A percentile compares a stretch with the other conserved stretches of the same genome.
phyloP scores from a whole-genome alignment of 202 grass and related monocot genomes.

The Elaeis oleifera region DNA sequence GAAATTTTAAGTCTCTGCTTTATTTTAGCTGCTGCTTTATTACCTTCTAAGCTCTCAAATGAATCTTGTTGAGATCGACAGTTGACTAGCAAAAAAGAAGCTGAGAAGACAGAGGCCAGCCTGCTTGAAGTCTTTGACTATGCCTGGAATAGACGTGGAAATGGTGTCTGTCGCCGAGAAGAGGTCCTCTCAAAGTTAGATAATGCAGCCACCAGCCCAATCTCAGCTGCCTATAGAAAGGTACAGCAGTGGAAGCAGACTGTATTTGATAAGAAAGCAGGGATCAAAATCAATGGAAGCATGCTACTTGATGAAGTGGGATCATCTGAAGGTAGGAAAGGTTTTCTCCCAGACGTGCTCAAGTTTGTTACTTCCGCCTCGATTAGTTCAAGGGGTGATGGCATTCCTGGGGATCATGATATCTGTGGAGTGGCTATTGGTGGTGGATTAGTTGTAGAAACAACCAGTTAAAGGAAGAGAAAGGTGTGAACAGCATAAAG shows the following conservation, averaged over 20 bases:
- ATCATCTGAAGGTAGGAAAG: slow-evolving; percentile 23
- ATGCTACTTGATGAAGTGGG: slow-evolving; percentile 18
- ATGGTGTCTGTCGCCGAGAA: slow-evolving; percentile 58
- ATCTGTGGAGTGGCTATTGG: slow-evolving; percentile 20
- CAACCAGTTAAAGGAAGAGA: slow-evolving; percentile 29
- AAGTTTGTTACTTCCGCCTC: slow-evolving; percentile 44
- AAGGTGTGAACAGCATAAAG: slow-evolving; percentile 22
- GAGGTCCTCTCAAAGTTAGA: slow-evolving; percentile 79
- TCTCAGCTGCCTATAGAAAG: slow-evolving; percentile 35
- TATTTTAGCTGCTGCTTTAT: background rate
- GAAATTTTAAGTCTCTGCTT: background rate
- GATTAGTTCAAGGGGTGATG: slow-evolving; percentile 20
- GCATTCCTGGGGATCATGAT: slow-evolving; percentile 7
- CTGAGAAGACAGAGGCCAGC: slow-evolving; percentile 52
- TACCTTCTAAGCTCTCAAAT: background rate
- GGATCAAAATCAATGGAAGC: slow-evolving; percentile 53
- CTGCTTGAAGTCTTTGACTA: slow-evolving; percentile 83
- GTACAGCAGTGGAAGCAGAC: slow-evolving; percentile 28
- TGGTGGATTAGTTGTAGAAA: slow-evolving; percentile 21
- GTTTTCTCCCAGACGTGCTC: slow-evolving; percentile 50
- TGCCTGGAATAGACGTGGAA: slow-evolving; percentile 85
- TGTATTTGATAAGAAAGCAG: slow-evolving; percentile 45
- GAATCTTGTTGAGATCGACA: slow-evolving; percentile 6
- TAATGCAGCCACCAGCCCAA: slow-evolving; percentile 18
- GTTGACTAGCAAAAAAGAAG: slow-evolving; percentile 80